Percentiles rank a stretch among this genome's conserved stretches.
Evolutionary conservation across 2,329 filamentous ascomycete genomes (phyloP).

Genomic region (Sarocladium kiliense): DNA sequence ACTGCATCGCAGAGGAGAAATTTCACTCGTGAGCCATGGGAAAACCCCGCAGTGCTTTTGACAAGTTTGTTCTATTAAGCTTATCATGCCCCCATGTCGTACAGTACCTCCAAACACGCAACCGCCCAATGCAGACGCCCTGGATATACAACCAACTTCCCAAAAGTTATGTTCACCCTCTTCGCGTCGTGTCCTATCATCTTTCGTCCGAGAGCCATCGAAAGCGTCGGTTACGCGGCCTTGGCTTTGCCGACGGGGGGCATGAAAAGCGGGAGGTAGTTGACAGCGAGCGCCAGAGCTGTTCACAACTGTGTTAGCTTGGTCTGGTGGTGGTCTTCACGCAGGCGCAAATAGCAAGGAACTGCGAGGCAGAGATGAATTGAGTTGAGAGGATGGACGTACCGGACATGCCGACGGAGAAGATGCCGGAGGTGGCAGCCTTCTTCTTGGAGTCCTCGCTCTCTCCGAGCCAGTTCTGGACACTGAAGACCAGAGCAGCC

Average conservation of each 20-base stretch:
- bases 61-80: background rate
- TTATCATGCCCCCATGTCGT: background rate
- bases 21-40: too few relatives aligned
- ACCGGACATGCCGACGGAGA: slow-evolving; percentile 77
- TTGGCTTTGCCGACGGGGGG: slow-evolving; percentile 27
- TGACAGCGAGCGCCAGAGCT: slow-evolving; percentile 57
- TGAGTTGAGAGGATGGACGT: slow-evolving; percentile 33
- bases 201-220: background rate
- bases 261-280: slow-evolving; percentile 47
- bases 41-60: background rate
- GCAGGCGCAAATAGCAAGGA: too few relatives aligned
- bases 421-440: slow-evolving; percentile 60
- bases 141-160: too few relatives aligned
- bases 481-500: slow-evolving; percentile 67
- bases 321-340: too few relatives aligned
- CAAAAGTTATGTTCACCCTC: background rate
- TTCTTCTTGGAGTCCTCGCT: slow-evolving; percentile 61
- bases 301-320: background rate
- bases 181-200: background rate
- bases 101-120: background rate
- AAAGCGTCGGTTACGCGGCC: background rate
- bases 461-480: slow-evolving; percentile 75
- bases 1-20: too few relatives aligned
- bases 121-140: too few relatives aligned
- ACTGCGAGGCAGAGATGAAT: too few relatives aligned